Evolutionary conservation across 2,329 filamentous ascomycete genomes (phyloP), one percentile per base, ranked within the genome.

Genomic region (Fusarium cyanostomum): DNA sequence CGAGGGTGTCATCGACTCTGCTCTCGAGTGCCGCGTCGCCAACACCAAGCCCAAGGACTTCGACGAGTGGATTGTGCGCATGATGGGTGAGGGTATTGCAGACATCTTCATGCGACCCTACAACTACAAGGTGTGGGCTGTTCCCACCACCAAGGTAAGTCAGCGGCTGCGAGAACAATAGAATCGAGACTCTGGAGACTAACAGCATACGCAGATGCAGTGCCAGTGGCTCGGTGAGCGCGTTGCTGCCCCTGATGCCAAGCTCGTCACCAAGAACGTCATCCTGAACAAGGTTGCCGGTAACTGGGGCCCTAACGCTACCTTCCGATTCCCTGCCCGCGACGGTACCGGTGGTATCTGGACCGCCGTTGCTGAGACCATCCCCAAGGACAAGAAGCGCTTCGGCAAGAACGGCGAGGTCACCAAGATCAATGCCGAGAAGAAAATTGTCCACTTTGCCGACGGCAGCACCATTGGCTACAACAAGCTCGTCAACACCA

Each of bases 51-150:
- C 95, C 72, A 90, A 94, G 84, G 86, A 96, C 82, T 99, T 99
- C 73, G 95, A 99, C 75, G 93, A 99, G 84, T 98, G 94, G 94
- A 98, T 98, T 74, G 78, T 98, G 72, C 89, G 95, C 73, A 96
- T 91, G 83, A 94, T 91, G 82, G 95, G 95, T 73, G 82, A 87
- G 72, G 94, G 94, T 72, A 86, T 99, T 73, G 94, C 94, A 69
- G 89, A 99, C 78, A 85, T 94, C 72, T 99, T 99, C 87, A 99
- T 99, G 95, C 87, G 95, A 73, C 95, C 95, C 52, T 99, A 99
- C 86, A 99, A 99, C 88, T 99, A 90, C 89, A 99, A 99, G 84
- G 95, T 99, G 77, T 99, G 95, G 95, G 95, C 95, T 64, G 94
- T 98, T 72, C 95, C 95, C 58, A 97, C 94, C 54, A 97, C 91